Evolutionary conservation across 139 green algal genomes (phyloP).

Genomic region (Volvox africanus): DNA sequence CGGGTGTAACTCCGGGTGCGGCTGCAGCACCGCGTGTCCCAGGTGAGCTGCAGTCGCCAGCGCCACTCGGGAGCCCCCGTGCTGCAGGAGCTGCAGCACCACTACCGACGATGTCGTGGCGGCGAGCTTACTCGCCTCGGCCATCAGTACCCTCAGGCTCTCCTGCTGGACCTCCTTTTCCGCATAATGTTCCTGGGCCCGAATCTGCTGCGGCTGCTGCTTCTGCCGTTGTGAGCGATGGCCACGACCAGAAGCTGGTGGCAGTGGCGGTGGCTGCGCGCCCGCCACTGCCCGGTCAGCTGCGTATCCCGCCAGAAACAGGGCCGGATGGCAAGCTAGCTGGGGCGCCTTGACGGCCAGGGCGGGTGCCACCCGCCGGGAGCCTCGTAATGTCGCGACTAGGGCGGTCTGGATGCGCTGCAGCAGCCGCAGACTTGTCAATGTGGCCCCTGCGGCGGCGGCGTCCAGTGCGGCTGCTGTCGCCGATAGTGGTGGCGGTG

Average conservation of each 20-base stretch:
- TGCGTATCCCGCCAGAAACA: constrained; percentile 5
- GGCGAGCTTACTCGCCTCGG: background rate
- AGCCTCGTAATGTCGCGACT: background rate
- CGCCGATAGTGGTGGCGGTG: no score
- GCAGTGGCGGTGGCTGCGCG: no score
- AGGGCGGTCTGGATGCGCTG: constrained; percentile 10
- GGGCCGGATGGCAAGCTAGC: background rate
- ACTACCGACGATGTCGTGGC: background rate
- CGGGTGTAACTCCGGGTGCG: constrained; percentile 1
- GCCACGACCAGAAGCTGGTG: no score
- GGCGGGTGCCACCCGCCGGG: background rate
- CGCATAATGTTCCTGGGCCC: background rate
- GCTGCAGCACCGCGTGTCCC: constrained; percentile 23
- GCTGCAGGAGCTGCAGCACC: constrained; percentile 26
- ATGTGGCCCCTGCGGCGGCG: background rate
- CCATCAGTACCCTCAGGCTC: background rate
- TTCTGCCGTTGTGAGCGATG: background rate
- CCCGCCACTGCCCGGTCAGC: background rate
- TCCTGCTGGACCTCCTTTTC: background rate
- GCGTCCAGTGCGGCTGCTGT: background rate
- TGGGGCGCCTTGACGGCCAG: background rate
- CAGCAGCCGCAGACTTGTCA: background rate
- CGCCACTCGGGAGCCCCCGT: constrained; percentile 24
- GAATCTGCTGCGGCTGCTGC: background rate
- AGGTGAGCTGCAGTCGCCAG: constrained; percentile 41